Evolutionary conservation across 1,284 basidiomycete species (phyloP), one percentile per base, ranked within the genome.

Genomic region (Fomitopsis betulina): DNA sequence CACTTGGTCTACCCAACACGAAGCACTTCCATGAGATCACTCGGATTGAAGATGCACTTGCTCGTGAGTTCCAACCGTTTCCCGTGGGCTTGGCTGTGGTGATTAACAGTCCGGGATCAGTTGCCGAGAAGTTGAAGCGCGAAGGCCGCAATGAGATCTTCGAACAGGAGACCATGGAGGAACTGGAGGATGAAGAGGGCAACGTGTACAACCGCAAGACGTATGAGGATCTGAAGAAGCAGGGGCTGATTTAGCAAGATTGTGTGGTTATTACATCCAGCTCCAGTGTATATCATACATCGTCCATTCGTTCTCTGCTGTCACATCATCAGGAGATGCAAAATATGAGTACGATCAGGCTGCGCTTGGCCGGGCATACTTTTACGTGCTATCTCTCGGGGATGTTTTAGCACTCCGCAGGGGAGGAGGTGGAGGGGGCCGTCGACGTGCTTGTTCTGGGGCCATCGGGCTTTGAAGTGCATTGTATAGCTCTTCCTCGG

Each of bases 21-120:
- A 96, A 96, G 72, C 97, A 99, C 75, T 99, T 99, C 79, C 93
- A 97, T 68, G 96, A 98, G 73, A 98, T 99, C 62, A 99, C 96
- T 21, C 85, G 90, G 55, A 99, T 99, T 64, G 91, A 94, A 67
- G 97, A 99, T 77, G 97, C 96, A 0, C 84, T 98, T 60, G 86
- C 94, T 50, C 79, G 94, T 96, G 70, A 67, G 91, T 83, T 4
- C 15, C 12, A n/a, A 21, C 15, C 37, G 5, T 33, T 15, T 21
- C 19, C 8, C 35, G 35, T 5, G 45, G 12, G 23, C 39, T 21
- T 13, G 40, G n/a, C 10, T 37, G n/a, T 15, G 50, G 60, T 53
- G 40, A 23, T 15, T 51, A 53, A 50, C 57, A 37, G 54, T 65
- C 96, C 93, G 97, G 62, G 94, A 94, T 53, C 51, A 96, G 94